Evolutionary conservation across 306 rosid species (phyloP).

Genomic region (Castanea mollissima): DNA sequence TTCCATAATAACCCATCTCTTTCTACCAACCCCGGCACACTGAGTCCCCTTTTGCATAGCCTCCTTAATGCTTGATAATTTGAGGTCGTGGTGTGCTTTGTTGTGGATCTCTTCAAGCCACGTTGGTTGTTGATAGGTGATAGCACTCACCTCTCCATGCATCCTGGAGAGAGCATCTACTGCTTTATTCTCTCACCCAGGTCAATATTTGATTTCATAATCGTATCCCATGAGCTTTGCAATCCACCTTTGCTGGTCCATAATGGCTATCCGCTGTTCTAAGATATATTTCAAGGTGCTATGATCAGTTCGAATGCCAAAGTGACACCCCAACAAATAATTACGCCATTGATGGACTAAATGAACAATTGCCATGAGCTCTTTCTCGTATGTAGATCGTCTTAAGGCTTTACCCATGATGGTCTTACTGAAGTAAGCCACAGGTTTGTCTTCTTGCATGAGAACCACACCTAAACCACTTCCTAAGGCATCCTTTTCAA

Average conservation of each 20-base stretch:
- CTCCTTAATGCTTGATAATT: too few species aligned
- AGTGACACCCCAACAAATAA: neutral
- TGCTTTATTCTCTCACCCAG: too few species aligned
- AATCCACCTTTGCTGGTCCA: neutral
- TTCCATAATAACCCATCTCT: too few species aligned
- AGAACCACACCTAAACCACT: neutral
- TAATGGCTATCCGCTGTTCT: neutral
- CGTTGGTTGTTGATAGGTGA: too few species aligned
- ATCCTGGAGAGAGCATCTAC: neutral
- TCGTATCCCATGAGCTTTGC: neutral
- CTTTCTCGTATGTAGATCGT: neutral
- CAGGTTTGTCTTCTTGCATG: neutral
- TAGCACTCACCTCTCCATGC: too few species aligned
- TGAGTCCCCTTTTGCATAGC: too few species aligned
- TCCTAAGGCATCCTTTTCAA: neutral
- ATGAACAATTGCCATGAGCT: neutral
- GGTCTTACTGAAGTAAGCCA: neutral
- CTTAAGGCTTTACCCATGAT: neutral
- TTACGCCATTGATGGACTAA: neutral
- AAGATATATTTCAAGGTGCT: neutral
- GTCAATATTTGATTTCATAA: neutral
- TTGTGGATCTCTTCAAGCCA: too few species aligned
- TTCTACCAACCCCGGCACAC: too few species aligned
- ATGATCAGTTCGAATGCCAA: neutral
- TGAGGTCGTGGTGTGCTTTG: too few species aligned